Evolutionary conservation across 805 yeast genomes (phyloP), one percentile per base, ranked within the genome.

Genomic region (Ogataea ganodermae): DNA sequence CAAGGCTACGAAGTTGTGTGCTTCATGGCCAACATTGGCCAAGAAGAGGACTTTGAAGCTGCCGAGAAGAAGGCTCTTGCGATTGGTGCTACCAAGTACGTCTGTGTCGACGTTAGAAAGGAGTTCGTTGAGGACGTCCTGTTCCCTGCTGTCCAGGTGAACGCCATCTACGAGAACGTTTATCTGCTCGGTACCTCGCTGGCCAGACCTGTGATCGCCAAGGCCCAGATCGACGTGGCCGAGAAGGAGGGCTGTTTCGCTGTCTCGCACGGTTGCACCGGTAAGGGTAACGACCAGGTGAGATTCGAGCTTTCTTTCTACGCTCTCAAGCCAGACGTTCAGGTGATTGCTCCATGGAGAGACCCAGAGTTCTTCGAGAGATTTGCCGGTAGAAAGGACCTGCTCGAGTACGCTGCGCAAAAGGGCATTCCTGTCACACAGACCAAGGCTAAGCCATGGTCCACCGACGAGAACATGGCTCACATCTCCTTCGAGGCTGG

Each of bases 401-500:
- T 94, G 67, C 80, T 94, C 63, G 96, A 87, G 37, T 94, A 94
- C 69, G 96, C 99, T 55, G 94, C 87, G 47, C 80, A 80, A 60
- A 94, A 94, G 80, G 81, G 79, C 61, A 94, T 94, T 59, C 96
- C 95, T 55, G 99, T 94, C 49, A 78, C 95, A 42, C 99, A 94
- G 78, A 94, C 99, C 59, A 90, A 90, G 73, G 89, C 98, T 57
- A 94, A 94, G 78, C 99, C 99, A 61, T 94, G 99, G 99, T 91
- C 98, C 30, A 94, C 99, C 49, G 99, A 94, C 70, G 99, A 94
- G 77, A 94, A 94, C 81, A 76, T 92, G 83, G 99, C 98, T 39
- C 99, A 94, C 74, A 94, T 94, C 70, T 92, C 98, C 32, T 94
- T 88, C 70, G 99, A 94, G 79, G 99, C 99, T 56, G 99, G 99